Evolutionary conservation across 306 rosid genomes (phyloP), one percentile per base, ranked within the genome.

Genomic region (Astragalus glycyphyllos): DNA sequence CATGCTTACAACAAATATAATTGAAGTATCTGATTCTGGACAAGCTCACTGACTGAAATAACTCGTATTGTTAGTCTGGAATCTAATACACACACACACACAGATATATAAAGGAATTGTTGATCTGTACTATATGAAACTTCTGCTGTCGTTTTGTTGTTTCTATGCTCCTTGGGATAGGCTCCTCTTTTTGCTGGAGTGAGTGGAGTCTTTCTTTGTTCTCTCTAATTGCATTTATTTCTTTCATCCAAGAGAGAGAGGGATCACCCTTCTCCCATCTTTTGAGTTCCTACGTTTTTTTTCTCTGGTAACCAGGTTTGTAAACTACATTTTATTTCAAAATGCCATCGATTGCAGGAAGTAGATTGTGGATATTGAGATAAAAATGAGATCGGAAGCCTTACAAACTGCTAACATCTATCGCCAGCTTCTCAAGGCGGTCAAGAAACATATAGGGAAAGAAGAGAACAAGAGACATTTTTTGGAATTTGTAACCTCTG

Each of bases 361-460:
- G 75, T 60, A 44, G 66, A 60, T 42, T 58, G 61, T 53, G 66
- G 68, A 73, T 41, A 48, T 46, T 79, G 62, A 38, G 50, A 68
- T 65, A 68, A 23, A 35, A 74, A 92, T 90, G 98, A 79, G 83
- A 76, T 72, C 81, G 2, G 81, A 87, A 57, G 84, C 84, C 15
- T 66, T 87, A 65, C 91, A 87, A 74, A 75, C 84, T 17, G 85
- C 85, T 41, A 84, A 69, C 75, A 88, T 81, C 56, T 94, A 91
- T 81, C 88, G 97, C 59, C 72, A 64, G 57, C 92, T 94, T 84
- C 95, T 89, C 40, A 89, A 79, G 65, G 91, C 92, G 13, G 84
- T 91, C 23, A 89, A 84, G 85, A 83, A 86, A 23, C 96, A 91
- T 8, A 69, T 94, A 26, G 88, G 82, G 40, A 84, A 87, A 68